phyloP scores from a whole-genome alignment of 2,329 filamentous ascomycete genomes.

The Thielaviopsis euricoi region DNA sequence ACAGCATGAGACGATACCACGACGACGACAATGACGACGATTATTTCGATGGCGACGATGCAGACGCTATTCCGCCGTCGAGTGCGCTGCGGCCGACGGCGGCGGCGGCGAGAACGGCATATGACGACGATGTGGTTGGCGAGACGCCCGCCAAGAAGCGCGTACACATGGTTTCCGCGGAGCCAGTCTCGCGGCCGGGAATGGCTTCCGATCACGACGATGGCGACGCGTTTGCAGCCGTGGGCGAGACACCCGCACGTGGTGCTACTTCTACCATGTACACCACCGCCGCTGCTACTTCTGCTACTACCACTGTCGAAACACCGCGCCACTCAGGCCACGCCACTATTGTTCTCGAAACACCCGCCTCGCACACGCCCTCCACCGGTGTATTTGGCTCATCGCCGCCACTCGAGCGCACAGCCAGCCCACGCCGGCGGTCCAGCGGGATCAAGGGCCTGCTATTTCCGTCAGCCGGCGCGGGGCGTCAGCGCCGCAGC shows the following conservation, averaged over 20 bases:
- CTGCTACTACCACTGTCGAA: not conserved
- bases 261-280: not conserved
- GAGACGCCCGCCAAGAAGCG: constrained; percentile 8
- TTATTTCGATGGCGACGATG: constrained; percentile 7
- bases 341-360: not conserved
- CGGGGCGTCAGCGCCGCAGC: not conserved
- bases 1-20: not conserved
- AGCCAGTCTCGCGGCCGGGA: not conserved
- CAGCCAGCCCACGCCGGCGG: not conserved
- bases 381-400: not conserved
- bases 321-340: not conserved
- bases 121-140: not conserved
- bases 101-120: not conserved
- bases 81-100: constrained; percentile 15
- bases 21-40: too few relatives aligned
- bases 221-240: not conserved
- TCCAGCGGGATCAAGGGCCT: constrained; percentile 8
- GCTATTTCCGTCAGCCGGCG: constrained; percentile 4
- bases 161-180: not conserved
- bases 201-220: constrained; percentile 1
- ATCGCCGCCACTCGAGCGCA: not conserved
- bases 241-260: constrained; percentile 5
- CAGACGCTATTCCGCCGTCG: constrained; percentile 22
- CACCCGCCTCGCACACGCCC: not conserved
- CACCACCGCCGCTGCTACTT: too few relatives aligned